These are phyloP conservation scores for Citrus australasica DNA, from an alignment of 345 rosid species.

Conservation along the genomic window DNA sequence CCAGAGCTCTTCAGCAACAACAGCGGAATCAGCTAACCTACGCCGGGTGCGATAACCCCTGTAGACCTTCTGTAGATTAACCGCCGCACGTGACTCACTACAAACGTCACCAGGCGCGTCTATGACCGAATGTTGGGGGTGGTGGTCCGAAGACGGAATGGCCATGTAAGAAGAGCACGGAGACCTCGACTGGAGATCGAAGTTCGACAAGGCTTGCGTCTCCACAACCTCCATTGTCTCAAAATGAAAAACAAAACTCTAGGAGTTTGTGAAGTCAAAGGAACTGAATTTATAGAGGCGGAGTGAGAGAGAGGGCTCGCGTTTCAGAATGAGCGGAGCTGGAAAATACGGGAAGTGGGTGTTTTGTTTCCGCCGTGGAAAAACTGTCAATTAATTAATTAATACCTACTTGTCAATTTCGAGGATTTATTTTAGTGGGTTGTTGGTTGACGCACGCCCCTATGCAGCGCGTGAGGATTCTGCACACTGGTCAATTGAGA, in stretches of 20 bases:
- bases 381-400: background rate
- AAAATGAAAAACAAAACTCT: background rate
- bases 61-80: slow-evolving; percentile 80
- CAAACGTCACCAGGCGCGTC: background rate
- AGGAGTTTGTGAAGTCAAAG: background rate
- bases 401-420: background rate
- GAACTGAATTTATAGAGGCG: background rate
- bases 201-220: slow-evolving; percentile 28
- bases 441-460: background rate
- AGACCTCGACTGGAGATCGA: slow-evolving; percentile 33
- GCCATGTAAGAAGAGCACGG: slow-evolving; percentile 25
- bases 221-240: slow-evolving; percentile 41
- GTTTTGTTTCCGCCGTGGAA: slow-evolving; percentile 2
- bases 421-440: background rate
- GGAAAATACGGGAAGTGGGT: background rate
- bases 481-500: background rate
- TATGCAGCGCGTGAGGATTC: background rate
- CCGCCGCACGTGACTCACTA: slow-evolving; percentile 38
- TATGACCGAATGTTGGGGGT: background rate
- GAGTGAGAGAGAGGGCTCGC: background rate
- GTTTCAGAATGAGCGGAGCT: background rate
- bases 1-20: slow-evolving; percentile 92
- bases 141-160: slow-evolving; percentile 20
- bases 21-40: slow-evolving; percentile 78
- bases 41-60: slow-evolving; percentile 93